Conservation (phyloP, 768 basidiomycete genomes). For the Porpolomopsis calyptriformis region DNA sequence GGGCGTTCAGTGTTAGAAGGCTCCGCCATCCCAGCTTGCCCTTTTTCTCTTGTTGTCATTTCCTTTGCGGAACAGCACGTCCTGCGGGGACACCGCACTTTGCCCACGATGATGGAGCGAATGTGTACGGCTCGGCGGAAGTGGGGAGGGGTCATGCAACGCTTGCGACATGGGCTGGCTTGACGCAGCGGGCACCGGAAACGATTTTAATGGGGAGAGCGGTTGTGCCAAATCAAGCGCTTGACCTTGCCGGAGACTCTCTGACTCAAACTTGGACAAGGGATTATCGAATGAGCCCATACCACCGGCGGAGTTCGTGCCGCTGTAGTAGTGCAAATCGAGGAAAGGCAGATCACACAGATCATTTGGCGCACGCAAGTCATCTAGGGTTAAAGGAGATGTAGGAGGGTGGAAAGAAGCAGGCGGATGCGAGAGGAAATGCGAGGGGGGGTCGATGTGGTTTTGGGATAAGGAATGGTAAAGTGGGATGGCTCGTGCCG, state of each 20-base stretch:
- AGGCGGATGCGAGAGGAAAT: conserved; percentile 1
- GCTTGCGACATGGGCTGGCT: conserved; percentile 10
- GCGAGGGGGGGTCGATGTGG: conserved; percentile 11
- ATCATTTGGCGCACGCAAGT: conserved; percentile 23
- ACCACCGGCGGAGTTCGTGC: conserved; percentile 8
- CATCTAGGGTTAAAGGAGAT: conserved; percentile 11
- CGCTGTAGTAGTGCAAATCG: conserved; percentile 57
- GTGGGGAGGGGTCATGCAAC: conserved; percentile 25
- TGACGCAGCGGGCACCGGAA: conserved; percentile 2
- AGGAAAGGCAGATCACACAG: conserved; percentile 53
- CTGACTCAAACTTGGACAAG: conserved; percentile 10
- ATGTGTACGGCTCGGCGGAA: conserved; percentile 21
- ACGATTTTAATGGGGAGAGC: conserved; percentile 18
- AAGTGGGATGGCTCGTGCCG: conserved; percentile 11
- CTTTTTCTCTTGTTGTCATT: conserved; percentile 48
- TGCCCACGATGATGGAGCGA: conserved; percentile 31
- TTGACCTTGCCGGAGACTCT: conserved; percentile 29
- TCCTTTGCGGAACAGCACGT: conserved; percentile 30
- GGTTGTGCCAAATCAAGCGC: conserved; percentile 42
- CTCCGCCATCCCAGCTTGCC: conserved; percentile 45
- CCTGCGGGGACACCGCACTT: conserved; percentile 41
- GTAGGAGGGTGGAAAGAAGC: conserved; percentile 8
- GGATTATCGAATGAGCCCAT: conserved; percentile 14
- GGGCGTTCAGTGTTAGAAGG: conserved; percentile 13
- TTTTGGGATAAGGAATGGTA: conserved; percentile 9